These are phyloP conservation scores for Spiraea crenata DNA, from an alignment of 331 rosid species.

Conservation along the genomic window DNA sequence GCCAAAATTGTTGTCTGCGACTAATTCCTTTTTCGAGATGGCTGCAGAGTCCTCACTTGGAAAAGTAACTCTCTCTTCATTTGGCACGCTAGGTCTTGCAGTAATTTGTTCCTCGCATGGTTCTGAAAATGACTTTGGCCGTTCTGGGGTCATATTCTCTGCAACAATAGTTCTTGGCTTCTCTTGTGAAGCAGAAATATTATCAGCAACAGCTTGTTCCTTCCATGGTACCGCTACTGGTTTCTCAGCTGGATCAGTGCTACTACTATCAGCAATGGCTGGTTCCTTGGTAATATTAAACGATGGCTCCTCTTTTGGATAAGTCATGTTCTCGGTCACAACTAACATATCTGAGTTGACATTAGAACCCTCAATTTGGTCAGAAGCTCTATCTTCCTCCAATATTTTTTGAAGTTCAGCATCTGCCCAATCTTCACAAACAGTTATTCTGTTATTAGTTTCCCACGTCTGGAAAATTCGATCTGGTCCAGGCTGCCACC, in stretches of 20 bases:
- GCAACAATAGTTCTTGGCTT: constrained; percentile 40
- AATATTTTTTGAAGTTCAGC: constrained; percentile 54
- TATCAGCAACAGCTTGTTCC: constrained; percentile 25
- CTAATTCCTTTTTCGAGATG: constrained; percentile 13
- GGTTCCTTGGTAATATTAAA: constrained; percentile 12
- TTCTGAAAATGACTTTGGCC: constrained; percentile 18
- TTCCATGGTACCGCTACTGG: constrained; percentile 25
- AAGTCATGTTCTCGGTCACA: constrained; percentile 28
- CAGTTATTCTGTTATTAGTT: constrained; percentile 47
- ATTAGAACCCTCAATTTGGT: constrained; percentile 26
- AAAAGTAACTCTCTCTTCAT: constrained; percentile 7
- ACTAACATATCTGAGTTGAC: constrained; percentile 25
- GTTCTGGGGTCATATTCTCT: constrained; percentile 33
- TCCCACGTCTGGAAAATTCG: constrained; percentile 62
- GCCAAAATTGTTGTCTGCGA: constrained; percentile 23
- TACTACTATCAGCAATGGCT: constrained; percentile 7
- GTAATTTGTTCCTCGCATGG: background rate
- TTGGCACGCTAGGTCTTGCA: background rate
- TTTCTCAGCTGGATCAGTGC: constrained; percentile 26
- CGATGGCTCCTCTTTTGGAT: constrained; percentile 21
- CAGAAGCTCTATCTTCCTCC: constrained; percentile 47
- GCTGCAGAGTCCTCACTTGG: constrained; percentile 29
- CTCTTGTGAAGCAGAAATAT: constrained; percentile 26
- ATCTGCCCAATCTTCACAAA: constrained; percentile 76
- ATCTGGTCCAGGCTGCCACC: constrained; percentile 82